These are phyloP conservation scores for Magnolia kwangsiensis DNA, from an alignment of 164 flowering plant genomes.

Conservation along the genomic window DNA sequence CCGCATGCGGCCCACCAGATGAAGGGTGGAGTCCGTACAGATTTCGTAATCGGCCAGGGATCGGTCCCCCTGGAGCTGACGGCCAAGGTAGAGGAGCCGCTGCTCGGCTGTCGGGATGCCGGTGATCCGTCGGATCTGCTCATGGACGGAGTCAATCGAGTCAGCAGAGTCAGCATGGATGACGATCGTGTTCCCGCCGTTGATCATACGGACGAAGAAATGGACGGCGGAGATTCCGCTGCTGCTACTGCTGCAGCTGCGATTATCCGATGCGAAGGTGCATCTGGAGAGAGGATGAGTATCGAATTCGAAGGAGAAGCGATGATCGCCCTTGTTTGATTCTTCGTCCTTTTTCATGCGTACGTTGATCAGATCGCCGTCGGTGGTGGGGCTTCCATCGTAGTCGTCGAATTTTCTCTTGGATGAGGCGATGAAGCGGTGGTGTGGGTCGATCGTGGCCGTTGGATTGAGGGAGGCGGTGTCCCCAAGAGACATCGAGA, in stretches of 20 bases:
- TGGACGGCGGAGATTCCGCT: conserved; percentile 25
- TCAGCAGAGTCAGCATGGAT: conserved; percentile 55
- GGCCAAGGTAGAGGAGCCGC: conserved; percentile 63
- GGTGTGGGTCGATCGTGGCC: conserved; percentile 4
- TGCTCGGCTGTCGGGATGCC: conserved; percentile 72
- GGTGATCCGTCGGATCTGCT: conserved; percentile 41
- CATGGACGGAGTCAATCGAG: conserved; percentile 58
- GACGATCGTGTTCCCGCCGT: conserved; percentile 47
- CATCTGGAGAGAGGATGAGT: not conserved
- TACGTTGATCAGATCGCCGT: not conserved
- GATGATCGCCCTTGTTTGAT: not conserved
- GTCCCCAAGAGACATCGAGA: conserved; percentile 10
- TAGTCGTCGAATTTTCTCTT: conserved; percentile 11
- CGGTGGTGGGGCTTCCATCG: not conserved
- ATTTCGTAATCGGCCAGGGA: conserved; percentile 48
- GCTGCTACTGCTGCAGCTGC: not conserved
- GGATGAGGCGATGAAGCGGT: conserved; percentile 1
- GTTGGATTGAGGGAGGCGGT: not conserved
- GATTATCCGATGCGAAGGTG: not conserved
- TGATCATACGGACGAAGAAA: conserved; percentile 63
- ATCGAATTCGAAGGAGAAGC: not conserved
- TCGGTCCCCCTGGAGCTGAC: conserved; percentile 61
- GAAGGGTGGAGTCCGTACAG: conserved; percentile 60
- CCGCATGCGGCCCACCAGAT: conserved; percentile 73
- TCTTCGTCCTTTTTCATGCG: conserved; percentile 7